Percentiles rank a stretch among this genome's conserved stretches.
phyloP scores from a whole-genome alignment of 257 asterid genomes.

The Solanum bukasovii region DNA sequence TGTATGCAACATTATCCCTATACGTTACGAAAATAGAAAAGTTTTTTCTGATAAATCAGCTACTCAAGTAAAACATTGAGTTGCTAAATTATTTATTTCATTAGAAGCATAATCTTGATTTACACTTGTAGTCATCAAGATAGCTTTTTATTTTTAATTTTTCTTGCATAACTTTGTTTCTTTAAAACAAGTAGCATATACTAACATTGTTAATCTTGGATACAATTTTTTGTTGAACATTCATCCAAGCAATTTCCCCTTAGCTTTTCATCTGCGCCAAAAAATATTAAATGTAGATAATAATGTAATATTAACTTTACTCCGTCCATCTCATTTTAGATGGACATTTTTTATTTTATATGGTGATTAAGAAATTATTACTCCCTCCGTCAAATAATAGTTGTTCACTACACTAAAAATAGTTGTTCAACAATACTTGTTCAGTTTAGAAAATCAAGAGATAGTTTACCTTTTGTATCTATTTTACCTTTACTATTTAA shows the following conservation, averaged over 20 bases:
- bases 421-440: too few species aligned
- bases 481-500: too few species aligned
- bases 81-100: neutral
- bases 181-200: neutral
- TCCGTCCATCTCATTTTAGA: too few species aligned
- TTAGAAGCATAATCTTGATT: neutral
- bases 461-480: too few species aligned
- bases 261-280: neutral
- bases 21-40: too few species aligned
- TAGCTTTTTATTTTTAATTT: neutral
- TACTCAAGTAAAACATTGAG: neutral
- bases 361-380: too few species aligned
- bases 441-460: too few species aligned
- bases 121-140: neutral
- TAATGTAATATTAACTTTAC: neutral
- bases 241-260: neutral
- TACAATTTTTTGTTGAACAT: neutral
- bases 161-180: neutral
- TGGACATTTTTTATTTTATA: too few species aligned
- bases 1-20: neutral
- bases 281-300: neutral
- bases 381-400: too few species aligned
- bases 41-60: too few species aligned
- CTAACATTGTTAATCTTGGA: neutral
- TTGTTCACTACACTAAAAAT: too few species aligned